Base-by-base conservation (phyloP, 163 green algal genomes). In the Volvox carteri region DNA sequence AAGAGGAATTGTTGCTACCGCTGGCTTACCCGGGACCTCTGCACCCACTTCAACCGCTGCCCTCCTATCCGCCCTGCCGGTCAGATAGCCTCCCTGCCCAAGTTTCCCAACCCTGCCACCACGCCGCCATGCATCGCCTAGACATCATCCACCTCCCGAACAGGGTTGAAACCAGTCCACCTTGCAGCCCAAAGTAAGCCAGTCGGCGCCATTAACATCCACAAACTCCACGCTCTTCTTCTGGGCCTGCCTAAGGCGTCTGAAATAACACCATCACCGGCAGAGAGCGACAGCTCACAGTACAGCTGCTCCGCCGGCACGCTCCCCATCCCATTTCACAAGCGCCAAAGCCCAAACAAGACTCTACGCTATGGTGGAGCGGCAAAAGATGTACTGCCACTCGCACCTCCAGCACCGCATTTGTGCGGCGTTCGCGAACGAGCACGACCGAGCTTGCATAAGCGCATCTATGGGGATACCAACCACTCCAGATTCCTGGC, bases 221-320 rank as follows among this genome's bases (percentile, higher is more conserved):
- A 33, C 62, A 41, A 74, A 74, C 18, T 41, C 62, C 62, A 33
- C n/a, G 30, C 62, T 74, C 62, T 41, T 44, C 62, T 74, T 74
- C 62, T 74, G 28, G 62, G 30, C 62, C 62, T 74, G 62, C 62
- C 62, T 74, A 74, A 74, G 30, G 62, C 62, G 30, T 18, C 18
- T 41, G 62, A 12, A 74, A 23, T 65, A 65, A 65, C 25, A 41
- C n/a, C 62, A 33, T 74, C 62, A 74, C 4, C 3, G n/a, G 62
- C 62, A 74, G 62, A 23, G 12, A 41, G 62, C 62, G n/a, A 74
- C 62, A 41, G 62, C 62, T 4, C 62, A 28, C 23, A 37, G 28
- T 19, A 23, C 28, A 65, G 28, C 54, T 30, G 54, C 28, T 23
- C 54, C 54, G 54, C 54, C 54, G 19, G 54, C 54, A 65, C 3